phyloP scores from a whole-genome alignment of 345 rosid species.

The Hypericum perforatum region DNA sequence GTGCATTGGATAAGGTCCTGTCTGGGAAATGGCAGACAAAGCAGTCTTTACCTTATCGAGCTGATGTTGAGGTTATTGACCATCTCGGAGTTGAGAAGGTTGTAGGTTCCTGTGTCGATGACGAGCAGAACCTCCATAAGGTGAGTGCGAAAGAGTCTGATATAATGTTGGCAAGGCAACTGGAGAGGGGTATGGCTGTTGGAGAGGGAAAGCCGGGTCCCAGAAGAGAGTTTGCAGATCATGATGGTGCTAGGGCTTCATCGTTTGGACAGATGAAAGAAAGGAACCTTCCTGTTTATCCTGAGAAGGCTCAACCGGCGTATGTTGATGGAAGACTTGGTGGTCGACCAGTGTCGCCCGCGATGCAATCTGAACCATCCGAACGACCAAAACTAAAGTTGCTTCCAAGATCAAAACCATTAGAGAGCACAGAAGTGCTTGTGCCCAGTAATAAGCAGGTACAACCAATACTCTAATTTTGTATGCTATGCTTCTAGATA shows the following conservation, averaged over 20 bases:
- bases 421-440: conserved; percentile 37
- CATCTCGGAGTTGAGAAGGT: conserved; percentile 33
- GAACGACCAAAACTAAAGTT: conserved; percentile 67
- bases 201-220: conserved; percentile 33
- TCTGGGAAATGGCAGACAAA: conserved; percentile 76
- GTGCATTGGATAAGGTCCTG: conserved; percentile 63
- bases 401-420: conserved; percentile 52
- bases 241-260: conserved; percentile 23
- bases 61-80: conserved; percentile 40
- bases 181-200: conserved; percentile 25
- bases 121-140: conserved; percentile 16
- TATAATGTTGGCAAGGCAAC: conserved; percentile 23
- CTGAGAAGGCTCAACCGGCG: conserved; percentile 26
- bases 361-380: conserved; percentile 30
- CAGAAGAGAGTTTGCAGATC: conserved; percentile 30
- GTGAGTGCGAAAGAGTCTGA: conserved; percentile 26
- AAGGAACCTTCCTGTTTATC: conserved; percentile 17
- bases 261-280: conserved; percentile 36
- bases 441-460: conserved; percentile 38
- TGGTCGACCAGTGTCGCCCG: conserved; percentile 27
- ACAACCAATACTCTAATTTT: conserved; percentile 1
- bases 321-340: conserved; percentile 30
- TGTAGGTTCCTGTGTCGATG: conserved; percentile 19
- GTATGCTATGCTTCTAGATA: not conserved
- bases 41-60: conserved; percentile 30